Evolutionary conservation across 2,329 filamentous ascomycete species (phyloP), one percentile per base, ranked within the genome.

Genomic region (Phyllosticta citribraziliensis): DNA sequence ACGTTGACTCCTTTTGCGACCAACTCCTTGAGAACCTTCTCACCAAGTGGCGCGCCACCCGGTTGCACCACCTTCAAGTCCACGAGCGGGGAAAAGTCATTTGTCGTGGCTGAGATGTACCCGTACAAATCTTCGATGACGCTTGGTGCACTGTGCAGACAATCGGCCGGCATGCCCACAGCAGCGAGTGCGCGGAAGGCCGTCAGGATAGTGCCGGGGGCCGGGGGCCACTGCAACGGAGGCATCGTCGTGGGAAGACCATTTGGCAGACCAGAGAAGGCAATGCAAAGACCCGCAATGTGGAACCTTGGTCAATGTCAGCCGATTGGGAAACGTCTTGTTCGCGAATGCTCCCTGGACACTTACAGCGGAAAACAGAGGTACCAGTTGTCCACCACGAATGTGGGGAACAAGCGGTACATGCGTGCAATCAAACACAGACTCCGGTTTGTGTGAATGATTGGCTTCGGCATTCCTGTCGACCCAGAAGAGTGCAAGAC

Each of bases 391-490:
- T 69, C 65, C 19, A 70, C 60, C 24, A 66, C 62, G 52, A 70
- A 70, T n/a, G 69, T 66, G 51, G 67, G 70, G 57, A 70, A 70
- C 14, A 72, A 62, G 30, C 70, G 67, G 61, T 71, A 70, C 69
- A 71, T 71, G 40, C 69, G 64, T 33, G 70, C 69, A 63, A 72
- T 71, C 14, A 69, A 66, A 67, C 71, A 71, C 64, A 72, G 67
- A 60, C 70, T 72, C 47, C 70, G 30, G 17, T 61, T 56, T 2
- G 54, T 61, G 14, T 61, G 53, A 14, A 60, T 60, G 54, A 87
- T 85, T 0, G 84, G 83, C 64, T 87, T 87, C 0, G 84, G 84
- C 0, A 86, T 73, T 0, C 84, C 84, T 0, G 85, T 86, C 0
- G 81, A 84, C 6, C 84, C 84, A 24, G 74, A 77, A 1, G 78